Percentiles rank a stretch among this genome's conserved stretches.
Evolutionary conservation across 345 rosid species (phyloP).

Genomic region (Arabis alpina): DNA sequence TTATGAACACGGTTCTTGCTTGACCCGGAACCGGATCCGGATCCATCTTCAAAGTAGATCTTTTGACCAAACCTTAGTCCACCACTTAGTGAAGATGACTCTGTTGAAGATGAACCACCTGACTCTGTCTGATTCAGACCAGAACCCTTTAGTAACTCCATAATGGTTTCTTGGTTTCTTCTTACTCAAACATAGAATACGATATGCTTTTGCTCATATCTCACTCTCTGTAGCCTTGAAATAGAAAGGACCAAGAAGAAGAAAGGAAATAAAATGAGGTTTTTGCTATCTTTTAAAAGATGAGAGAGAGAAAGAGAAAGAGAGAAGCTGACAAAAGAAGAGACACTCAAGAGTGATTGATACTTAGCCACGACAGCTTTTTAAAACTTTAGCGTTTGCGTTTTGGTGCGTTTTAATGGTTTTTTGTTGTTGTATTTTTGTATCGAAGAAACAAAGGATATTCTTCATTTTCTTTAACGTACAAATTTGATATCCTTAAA

Average conservation of each 20-base stretch:
- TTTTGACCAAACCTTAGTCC: conserved; percentile 80
- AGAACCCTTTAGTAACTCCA: conserved; percentile 63
- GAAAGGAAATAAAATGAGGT: conserved; percentile 42
- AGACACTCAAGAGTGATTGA: conserved; percentile 42
- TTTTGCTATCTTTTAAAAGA: conserved; percentile 41
- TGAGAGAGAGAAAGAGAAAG: conserved; percentile 4
- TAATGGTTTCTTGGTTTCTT: conserved; percentile 32
- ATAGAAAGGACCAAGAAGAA: conserved; percentile 31
- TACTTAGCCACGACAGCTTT: conserved; percentile 43
- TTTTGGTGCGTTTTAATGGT: conserved; percentile 21
- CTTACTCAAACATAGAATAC: conserved; percentile 29
- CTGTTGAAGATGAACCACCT: conserved; percentile 54
- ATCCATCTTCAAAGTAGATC: conserved; percentile 76
- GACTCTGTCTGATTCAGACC: conserved; percentile 53
- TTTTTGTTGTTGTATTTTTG: background rate
- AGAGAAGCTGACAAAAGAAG: conserved; percentile 41
- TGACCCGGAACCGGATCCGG: conserved; percentile 42
- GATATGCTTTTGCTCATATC: conserved; percentile 26
- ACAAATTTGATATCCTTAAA: conserved; percentile 42
- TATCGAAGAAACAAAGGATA: background rate
- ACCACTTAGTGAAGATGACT: conserved; percentile 51
- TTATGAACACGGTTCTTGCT: conserved; percentile 43
- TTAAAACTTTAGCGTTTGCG: conserved; percentile 36
- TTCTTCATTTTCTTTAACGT: conserved; percentile 29
- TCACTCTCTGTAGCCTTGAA: conserved; percentile 15